These are phyloP conservation scores for Fusarium transvaalense DNA, from an alignment of 2,329 filamentous ascomycete species.

Conservation along the genomic window DNA sequence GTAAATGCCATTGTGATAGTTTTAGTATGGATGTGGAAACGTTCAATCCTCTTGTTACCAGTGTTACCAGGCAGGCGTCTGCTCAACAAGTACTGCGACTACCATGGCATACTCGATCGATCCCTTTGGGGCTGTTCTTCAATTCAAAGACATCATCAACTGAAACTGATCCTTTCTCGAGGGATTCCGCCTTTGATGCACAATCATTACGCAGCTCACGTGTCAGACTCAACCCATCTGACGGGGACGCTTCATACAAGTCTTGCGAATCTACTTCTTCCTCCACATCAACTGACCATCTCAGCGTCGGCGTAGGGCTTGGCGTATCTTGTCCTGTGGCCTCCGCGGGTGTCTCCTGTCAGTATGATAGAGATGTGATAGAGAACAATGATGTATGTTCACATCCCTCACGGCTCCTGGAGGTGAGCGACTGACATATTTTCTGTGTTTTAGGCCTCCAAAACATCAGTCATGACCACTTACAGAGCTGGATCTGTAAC, in stretches of 20 bases:
- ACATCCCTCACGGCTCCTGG: neutral
- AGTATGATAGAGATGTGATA: conserved; percentile 1
- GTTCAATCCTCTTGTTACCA: neutral
- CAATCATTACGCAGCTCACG: neutral
- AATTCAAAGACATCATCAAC: neutral
- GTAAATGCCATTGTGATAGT: too few relatives aligned
- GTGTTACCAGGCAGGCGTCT: neutral
- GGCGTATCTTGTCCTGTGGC: neutral
- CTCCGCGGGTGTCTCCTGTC: neutral
- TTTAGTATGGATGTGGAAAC: too few relatives aligned
- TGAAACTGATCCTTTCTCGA: neutral
- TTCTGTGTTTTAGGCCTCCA: neutral
- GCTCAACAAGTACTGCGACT: neutral
- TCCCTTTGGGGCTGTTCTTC: neutral
- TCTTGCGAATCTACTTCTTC: neutral
- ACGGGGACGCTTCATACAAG: neutral
- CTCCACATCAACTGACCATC: neutral
- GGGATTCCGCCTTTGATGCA: neutral
- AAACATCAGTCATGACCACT: conserved; percentile 6
- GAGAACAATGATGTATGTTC: neutral
- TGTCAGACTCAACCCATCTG: neutral
- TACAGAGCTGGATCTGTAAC: neutral
- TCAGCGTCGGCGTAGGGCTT: neutral
- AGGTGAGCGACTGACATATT: neutral
- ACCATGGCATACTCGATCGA: neutral